Evolutionary conservation across 73 alveolate species (phyloP), one percentile per base, ranked within the genome.

Genomic region (Paramecium sexaurelia): DNA sequence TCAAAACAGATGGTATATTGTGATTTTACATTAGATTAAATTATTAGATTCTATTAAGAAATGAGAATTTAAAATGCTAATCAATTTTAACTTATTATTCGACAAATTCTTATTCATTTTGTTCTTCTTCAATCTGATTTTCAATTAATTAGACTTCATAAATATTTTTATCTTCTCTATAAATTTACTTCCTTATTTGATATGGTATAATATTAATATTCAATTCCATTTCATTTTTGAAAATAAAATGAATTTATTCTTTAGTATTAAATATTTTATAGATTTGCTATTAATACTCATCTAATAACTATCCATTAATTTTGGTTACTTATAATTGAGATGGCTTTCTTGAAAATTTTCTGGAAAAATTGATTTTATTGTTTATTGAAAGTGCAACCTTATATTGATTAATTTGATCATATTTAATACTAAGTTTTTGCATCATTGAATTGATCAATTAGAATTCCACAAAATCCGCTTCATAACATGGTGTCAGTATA

Each of bases 141-240:
- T 78, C 90, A 0, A 41, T 43, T 78, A 78, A 22, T n/a, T 9
- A 11, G 19, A 39, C 90, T 78, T 78, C 90, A 45, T 78, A 78
- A 17, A 43, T 78, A 43, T 78, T 24, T 78, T 45, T 78, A n/a
- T 78, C 90, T 78, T 78, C 90, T 45, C 90, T 78, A 11, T 24
- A 78, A 19, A 22, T 22, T 35, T 71, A 19, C 15, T 17, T 32
- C 7, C 17, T 71, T 1, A 35, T 37, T 45, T 24, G 9, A 78
- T 43, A 41, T 0, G 75, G 43, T 78, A 45, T 78, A 1, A 26
- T 17, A 10, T 43, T 78, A 9, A 78, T 78, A 39, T 41, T 45
- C 17, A 78, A 43, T 9, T 78, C 90, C 73, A 78, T 78, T 78
- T 78, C 90, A 78, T 78, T 78, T 45, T 78, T 78, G 19, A 78